Base-by-base conservation (phyloP, 75 land plant species). In the Pinus albicaulis region DNA sequence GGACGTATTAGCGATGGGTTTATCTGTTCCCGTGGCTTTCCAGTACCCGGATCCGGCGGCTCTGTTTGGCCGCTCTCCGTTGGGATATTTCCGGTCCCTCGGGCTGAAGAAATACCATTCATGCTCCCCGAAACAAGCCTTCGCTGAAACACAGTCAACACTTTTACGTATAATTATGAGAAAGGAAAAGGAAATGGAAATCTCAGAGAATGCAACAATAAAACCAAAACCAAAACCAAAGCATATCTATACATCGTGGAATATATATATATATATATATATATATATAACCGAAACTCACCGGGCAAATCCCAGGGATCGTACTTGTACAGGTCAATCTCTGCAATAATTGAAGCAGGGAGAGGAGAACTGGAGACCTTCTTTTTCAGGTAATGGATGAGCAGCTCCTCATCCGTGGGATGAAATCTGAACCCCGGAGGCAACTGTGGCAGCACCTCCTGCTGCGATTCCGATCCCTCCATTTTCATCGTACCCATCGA, bases 51-150 rank as follows among this genome's bases (percentile, higher is more conserved):
- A 81, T 0, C 77, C 82, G 5, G 89, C 87, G 41, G 89, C 80
- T 56, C 89, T 17, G 72, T 88, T 88, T 3, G 87, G 84, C 57
- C 89, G 65, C 1, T 74, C 80, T 11, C 89, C 89, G 72, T 82
- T 88, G 8, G 87, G 88, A 25, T 87, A 87, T 75, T 87, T 87
- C 59, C 87, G 56, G 25, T 87, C 87, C 55, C 89, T 79, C 0
- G 84, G 89, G 38, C 86, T 87, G 73, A 86, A 86, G 55, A 86
- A 86, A 76, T 86, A 86, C 88, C 88, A 87, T 15, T 87, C 89
- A 14, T 85, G 80, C 75, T 87, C 89, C 3, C 89, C 87, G 60
- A 85, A 81, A 53, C 66, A 76, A 0, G 87, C 87, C 80, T 81
- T 82, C 14, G 71, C 87, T 87, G 78, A 64, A 73, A n/a, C n/a